Evolutionary conservation across 306 rosid species (phyloP), one percentile per base, ranked within the genome.

Genomic region (Clitoria ternatea): DNA sequence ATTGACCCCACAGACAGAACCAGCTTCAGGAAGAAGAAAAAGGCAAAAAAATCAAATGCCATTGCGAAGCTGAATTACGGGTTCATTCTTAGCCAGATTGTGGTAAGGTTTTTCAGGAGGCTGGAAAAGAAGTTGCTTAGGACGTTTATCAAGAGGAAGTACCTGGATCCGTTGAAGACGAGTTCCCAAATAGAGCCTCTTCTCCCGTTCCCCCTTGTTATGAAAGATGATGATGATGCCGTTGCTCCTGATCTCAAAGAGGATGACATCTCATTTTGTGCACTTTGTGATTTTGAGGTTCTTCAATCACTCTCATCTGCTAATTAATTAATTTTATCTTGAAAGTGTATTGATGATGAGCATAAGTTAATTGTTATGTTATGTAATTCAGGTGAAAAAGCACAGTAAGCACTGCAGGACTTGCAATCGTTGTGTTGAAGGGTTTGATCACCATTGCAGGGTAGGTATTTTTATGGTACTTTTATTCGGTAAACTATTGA

Each of bases 371-470:
- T n/a, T n/a, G n/a, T n/a, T n/a, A n/a, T 27, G 14, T 52, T 18
- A 0, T 44, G 15, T 55, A 43, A 57, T 65, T 61, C 81, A 92
- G 95, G 98, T 93, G 77, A 87, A 85, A 48, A 94, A 78, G 68
- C 87, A 76, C 40, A 87, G 99, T 75, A 94, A 94, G 79, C 99
- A 94, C 65, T 94, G 99, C 77, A 86, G 97, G 65, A 87, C 96
- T 49, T 94, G 97, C 81, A 90, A 94, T 80, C 92, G 97, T 1
- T 94, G 99, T 5, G 99, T 91, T 39, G 96, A 94, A 79, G 96
- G 96, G 29, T 91, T 94, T 43, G 99, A 94, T 83, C 99, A 91
- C 78, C 97, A 94, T 79, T 94, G 99, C 85, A 84, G 96, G 89
- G 97, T 94, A 32, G 74, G 85, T 48, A 57, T 11, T 66, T 7